phyloP scores from a whole-genome alignment of 1,284 basidiomycete genomes.

The Coniferiporia sulphurascens region DNA sequence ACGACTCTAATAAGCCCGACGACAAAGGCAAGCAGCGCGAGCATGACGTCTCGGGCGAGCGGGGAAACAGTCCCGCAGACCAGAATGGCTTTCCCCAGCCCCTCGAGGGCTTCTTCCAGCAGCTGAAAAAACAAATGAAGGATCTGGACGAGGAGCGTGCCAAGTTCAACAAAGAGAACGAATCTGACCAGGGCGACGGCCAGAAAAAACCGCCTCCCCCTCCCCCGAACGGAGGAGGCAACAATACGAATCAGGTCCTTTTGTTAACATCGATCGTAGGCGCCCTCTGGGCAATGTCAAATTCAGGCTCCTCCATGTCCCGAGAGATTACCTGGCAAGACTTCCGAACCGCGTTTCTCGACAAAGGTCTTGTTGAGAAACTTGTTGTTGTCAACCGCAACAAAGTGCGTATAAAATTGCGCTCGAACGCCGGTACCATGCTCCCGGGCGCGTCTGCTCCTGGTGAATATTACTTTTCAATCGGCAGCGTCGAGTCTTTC shows the following conservation, averaged over 20 bases:
- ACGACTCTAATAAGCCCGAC: constrained; percentile 27
- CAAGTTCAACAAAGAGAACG: constrained; percentile 34
- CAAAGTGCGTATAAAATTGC: constrained; percentile 84
- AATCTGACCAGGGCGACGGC: constrained; percentile 38
- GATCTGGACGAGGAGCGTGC: constrained; percentile 30
- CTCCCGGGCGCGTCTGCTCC: constrained; percentile 52
- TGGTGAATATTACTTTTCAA: constrained; percentile 90
- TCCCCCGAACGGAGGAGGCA: constrained; percentile 1
- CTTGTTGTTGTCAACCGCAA: constrained; percentile 91
- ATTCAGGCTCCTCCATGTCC: constrained; percentile 52
- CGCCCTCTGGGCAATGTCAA: constrained; percentile 67
- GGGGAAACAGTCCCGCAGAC: constrained; percentile 29
- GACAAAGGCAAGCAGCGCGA: constrained; percentile 38
- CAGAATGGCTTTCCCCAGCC: constrained; percentile 36
- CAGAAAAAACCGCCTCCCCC: constrained; percentile 36
- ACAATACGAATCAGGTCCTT: constrained; percentile 41
- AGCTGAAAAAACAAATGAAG: constrained; percentile 54
- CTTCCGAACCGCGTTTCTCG: constrained; percentile 92
- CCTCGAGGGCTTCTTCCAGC: constrained; percentile 76
- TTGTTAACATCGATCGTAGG: constrained; percentile 55
- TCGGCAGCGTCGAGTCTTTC: constrained; percentile 96
- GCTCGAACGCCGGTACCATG: constrained; percentile 78
- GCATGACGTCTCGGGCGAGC: constrained; percentile 21
- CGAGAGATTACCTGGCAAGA: constrained; percentile 99
- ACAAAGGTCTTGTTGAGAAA: constrained; percentile 94